Conservation (phyloP, 768 basidiomycete species). For the Trametes cinnabarina region DNA sequence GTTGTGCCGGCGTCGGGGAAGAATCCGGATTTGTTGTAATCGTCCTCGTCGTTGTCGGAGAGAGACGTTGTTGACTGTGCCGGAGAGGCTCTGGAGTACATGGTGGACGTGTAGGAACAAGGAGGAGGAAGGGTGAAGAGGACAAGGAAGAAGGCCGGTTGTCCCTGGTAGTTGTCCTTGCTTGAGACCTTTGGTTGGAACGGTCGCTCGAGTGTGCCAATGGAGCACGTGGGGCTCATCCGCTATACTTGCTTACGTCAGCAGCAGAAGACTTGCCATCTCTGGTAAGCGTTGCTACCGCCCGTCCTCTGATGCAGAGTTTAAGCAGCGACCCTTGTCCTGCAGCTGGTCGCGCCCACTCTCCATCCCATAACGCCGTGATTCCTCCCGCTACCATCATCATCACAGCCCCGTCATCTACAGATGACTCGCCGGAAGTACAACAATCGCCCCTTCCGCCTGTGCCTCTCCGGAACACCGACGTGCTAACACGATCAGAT, state of each 20-base stretch:
- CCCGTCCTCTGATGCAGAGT: constrained; percentile 5
- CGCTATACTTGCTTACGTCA: constrained; percentile 8
- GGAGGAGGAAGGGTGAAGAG: constrained; percentile 2
- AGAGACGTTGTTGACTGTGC: constrained; percentile 77
- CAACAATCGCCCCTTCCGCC: not conserved
- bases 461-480: not conserved
- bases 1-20: constrained; percentile 33
- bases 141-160: no score
- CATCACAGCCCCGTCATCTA: constrained; percentile 26
- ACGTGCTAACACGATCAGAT: constrained; percentile 14
- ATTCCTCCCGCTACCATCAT: constrained; percentile 16
- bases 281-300: not conserved
- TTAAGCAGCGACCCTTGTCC: not conserved
- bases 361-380: not conserved
- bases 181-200: constrained; percentile 15
- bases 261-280: not conserved
- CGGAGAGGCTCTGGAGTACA: constrained; percentile 39
- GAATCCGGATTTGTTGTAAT: constrained; percentile 46
- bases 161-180: constrained; percentile 4
- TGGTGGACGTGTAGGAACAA: constrained; percentile 1
- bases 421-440: constrained; percentile 9
- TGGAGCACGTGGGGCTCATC: constrained; percentile 10
- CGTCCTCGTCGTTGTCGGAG: constrained; percentile 71
- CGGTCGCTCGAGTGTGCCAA: constrained; percentile 3
- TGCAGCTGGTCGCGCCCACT: not conserved